phyloP scores from a whole-genome alignment of 73 alveolate genomes.

The Symbiodinium pilosum region DNA sequence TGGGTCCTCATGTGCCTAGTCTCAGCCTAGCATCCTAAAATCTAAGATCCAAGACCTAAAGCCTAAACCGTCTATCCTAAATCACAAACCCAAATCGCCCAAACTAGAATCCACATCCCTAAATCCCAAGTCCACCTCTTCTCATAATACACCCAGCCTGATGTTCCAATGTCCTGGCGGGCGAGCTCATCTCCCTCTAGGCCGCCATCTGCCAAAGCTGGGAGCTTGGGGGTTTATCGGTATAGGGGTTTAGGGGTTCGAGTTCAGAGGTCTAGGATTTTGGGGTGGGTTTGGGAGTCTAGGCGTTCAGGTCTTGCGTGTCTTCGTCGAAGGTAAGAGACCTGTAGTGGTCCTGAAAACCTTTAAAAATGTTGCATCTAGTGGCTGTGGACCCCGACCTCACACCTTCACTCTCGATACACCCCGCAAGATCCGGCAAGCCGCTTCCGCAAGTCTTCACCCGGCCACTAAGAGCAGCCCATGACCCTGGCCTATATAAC shows the following conservation, averaged over 20 bases:
- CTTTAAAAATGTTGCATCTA: too few relatives aligned
- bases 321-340: too few relatives aligned
- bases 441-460: too few relatives aligned
- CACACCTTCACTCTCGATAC: too few relatives aligned
- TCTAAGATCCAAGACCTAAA: background rate
- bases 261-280: background rate
- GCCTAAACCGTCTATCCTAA: background rate
- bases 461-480: too few relatives aligned
- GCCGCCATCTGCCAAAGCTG: background rate
- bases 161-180: background rate
- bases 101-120: background rate
- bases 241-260: background rate
- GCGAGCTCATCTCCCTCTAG: background rate
- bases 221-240: background rate
- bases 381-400: too few relatives aligned
- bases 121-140: background rate
- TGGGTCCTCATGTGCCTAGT: too few relatives aligned
- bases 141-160: background rate
- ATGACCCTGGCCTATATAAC: too few relatives aligned
- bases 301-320: background rate
- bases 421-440: too few relatives aligned
- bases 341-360: too few relatives aligned
- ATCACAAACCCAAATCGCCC: background rate
- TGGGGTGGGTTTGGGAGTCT: background rate
- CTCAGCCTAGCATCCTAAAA: too few relatives aligned